Evolutionary conservation across 306 rosid genomes (phyloP).

Genomic region (Malus sieversii): DNA sequence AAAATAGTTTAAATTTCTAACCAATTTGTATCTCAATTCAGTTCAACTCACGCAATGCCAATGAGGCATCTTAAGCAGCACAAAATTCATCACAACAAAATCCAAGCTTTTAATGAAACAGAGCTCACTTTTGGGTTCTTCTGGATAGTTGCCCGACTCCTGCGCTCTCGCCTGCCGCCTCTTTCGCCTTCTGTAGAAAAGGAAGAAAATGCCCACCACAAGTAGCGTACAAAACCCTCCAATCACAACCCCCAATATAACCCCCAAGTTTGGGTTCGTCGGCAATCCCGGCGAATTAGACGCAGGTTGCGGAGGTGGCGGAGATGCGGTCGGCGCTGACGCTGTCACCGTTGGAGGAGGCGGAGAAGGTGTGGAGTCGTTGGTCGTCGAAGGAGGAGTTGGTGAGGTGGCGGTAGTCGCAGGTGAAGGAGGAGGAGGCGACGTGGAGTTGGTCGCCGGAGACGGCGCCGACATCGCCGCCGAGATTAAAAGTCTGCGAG

Average conservation of each 20-base stretch:
- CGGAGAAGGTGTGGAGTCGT: conserved; percentile 13
- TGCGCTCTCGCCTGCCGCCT: conserved; percentile 3
- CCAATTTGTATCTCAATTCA: background rate
- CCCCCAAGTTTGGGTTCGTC: background rate
- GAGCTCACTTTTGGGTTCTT: conserved; percentile 19
- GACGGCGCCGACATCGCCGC: conserved; percentile 40
- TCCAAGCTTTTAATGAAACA: background rate
- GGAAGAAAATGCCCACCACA: conserved; percentile 17
- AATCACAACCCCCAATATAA: conserved; percentile 22
- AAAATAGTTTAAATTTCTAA: background rate
- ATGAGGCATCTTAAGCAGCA: background rate
- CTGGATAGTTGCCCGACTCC: conserved; percentile 1
- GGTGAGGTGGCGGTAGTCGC: background rate
- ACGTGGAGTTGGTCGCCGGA: background rate
- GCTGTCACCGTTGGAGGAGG: background rate
- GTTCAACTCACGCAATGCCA: background rate
- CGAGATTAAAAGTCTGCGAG: background rate
- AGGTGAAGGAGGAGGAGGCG: conserved; percentile 18
- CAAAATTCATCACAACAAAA: background rate
- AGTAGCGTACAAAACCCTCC: conserved; percentile 30
- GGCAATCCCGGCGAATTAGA: background rate
- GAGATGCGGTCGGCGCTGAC: background rate
- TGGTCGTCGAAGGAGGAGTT: background rate
- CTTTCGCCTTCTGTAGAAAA: conserved; percentile 17
- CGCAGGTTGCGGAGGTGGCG: background rate